Evolutionary conservation across 2,329 filamentous ascomycete genomes (phyloP).

Genomic region (Microdochium nivale): DNA sequence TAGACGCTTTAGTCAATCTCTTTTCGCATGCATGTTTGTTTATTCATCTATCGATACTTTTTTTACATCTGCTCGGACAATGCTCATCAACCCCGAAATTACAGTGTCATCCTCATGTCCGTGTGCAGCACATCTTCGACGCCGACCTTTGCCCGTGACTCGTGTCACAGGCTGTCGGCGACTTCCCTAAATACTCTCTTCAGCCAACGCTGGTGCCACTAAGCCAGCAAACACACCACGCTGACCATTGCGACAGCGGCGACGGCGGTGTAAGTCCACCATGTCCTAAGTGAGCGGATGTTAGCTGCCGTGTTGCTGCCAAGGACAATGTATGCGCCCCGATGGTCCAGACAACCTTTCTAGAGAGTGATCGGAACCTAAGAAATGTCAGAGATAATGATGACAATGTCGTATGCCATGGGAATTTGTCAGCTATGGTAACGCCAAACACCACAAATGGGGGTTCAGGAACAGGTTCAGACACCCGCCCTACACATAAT

Average conservation of each 20-base stretch:
- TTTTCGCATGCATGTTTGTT: no score
- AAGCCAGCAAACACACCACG: slow-evolving; percentile 17
- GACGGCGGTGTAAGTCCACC: slow-evolving; percentile 17
- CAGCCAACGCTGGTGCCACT: slow-evolving; percentile 23
- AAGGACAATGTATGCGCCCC: slow-evolving; percentile 14
- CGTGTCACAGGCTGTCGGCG: slow-evolving; percentile 12
- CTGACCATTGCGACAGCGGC: slow-evolving; percentile 13
- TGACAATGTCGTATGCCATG: no score
- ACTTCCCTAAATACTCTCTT: slow-evolving; percentile 18
- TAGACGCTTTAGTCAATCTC: no score
- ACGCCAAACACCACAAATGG: slow-evolving; percentile 5
- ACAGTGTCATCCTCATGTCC: no score
- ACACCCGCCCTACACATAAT: no score
- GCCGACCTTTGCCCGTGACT: no score
- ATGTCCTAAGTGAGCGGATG: slow-evolving; percentile 14
- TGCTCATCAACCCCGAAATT: no score
- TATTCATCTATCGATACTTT: no score
- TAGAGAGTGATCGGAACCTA: slow-evolving; percentile 8
- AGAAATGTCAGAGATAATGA: no score
- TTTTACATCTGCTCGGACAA: no score
- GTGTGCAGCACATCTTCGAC: no score
- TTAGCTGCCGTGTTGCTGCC: slow-evolving; percentile 14
- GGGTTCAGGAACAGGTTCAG: slow-evolving; percentile 7
- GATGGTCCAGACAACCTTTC: slow-evolving; percentile 3
- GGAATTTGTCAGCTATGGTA: neutral